These are phyloP conservation scores for Xylaria sp. DNA, from an alignment of 2,329 filamentous ascomycete species.

Conservation along the genomic window DNA sequence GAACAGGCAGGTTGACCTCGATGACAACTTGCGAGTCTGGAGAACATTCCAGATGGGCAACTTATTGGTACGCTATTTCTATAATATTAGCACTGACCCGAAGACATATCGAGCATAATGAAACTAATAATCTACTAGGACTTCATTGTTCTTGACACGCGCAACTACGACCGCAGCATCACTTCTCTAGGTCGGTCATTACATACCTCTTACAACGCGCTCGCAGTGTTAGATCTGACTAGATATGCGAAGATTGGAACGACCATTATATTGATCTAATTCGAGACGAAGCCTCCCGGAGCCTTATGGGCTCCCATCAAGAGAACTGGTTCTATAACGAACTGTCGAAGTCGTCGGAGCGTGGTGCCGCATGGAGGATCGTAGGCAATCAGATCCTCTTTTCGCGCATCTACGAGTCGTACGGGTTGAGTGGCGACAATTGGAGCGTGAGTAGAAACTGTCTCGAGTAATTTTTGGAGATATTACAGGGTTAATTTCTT, in stretches of 20 bases:
- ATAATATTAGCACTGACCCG: background rate
- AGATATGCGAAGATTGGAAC: slow-evolving; percentile 64
- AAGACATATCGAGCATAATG: slow-evolving; percentile 57
- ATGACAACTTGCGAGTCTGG: slow-evolving; percentile 77
- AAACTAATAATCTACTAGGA: slow-evolving; percentile 63
- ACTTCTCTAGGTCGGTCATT: slow-evolving; percentile 56
- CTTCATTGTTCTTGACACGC: slow-evolving; percentile 75
- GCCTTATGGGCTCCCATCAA: slow-evolving; percentile 77
- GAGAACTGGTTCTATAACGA: slow-evolving; percentile 79
- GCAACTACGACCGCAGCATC: slow-evolving; percentile 75
- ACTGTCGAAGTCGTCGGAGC: slow-evolving; percentile 66
- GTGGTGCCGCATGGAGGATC: slow-evolving; percentile 77
- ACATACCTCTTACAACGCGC: background rate
- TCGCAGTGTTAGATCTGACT: slow-evolving; percentile 17
- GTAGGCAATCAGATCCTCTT: slow-evolving; percentile 79
- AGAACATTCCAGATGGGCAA: slow-evolving; percentile 73
- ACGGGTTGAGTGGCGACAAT: slow-evolving; percentile 49
- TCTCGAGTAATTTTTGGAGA: background rate
- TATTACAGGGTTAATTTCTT: background rate
- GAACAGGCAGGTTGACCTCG: slow-evolving; percentile 69
- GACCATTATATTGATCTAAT: slow-evolving; percentile 70
- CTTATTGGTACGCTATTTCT: slow-evolving; percentile 55
- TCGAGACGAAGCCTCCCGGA: slow-evolving; percentile 72
- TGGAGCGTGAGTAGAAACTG: slow-evolving; percentile 51
- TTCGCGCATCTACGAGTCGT: slow-evolving; percentile 59